Evolutionary conservation across 2,329 filamentous ascomycete genomes (phyloP), one percentile per base, ranked within the genome.

Genomic region (Taxawa tesnikishii): DNA sequence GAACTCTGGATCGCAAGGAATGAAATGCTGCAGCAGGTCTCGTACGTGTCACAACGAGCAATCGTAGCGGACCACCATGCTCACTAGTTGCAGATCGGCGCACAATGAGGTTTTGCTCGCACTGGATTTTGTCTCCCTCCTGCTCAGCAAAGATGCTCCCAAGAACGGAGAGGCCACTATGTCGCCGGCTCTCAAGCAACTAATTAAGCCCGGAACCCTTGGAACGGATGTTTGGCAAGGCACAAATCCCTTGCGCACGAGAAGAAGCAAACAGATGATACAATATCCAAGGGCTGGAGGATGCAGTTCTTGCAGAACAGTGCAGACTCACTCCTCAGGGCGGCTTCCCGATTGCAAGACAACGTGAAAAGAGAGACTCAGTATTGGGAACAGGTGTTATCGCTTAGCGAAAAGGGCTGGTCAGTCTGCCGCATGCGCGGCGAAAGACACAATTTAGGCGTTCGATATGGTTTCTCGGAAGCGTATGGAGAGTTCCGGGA

Each of bases 391-490:
- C 79, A 93, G 45, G 71, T 96, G 3, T 62, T 93, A 28, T 73
- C 75, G 7, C 75, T 96, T 27, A 84, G 79, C 42, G 73, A 84
- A 43, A 78, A 76, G 33, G 85, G 87, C 4, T 98, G 90, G 88
- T 78, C 81, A 13, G 63, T 96, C 12, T 88, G 79, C 43, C 72
- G 80, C 29, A 62, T 90, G 25, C 83, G 84, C 0, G 65, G 75
- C 5, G 77, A 88, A 43, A 67, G 68, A 30, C 74, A 83, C 43
- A 77, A 75, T 0, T 65, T 96, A 30, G 85, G 80, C 13, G 88
- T 96, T 21, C 76, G 82, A 41, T 94, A 88, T 56, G 90, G 88
- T 6, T 93, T 93, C 49, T 69, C 79, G 9, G 88, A 94, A 62
- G 70, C 73, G 30, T 62, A 64, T 11, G 59, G 62, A 9, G 62